Base-by-base conservation (phyloP, 2,329 filamentous ascomycete genomes). In the Exophiala lecanii-corni region DNA sequence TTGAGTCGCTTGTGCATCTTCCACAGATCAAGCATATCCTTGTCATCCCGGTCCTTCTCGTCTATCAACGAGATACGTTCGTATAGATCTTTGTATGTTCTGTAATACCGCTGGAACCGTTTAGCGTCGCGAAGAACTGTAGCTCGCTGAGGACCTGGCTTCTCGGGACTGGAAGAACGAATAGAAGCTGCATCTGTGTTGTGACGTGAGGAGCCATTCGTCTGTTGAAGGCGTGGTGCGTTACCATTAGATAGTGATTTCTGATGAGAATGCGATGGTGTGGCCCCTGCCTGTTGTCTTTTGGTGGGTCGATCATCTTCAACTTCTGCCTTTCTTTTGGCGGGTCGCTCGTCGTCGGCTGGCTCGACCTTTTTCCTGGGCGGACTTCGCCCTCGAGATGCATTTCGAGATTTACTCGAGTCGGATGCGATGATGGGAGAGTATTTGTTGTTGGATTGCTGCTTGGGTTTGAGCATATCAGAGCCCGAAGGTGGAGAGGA, bases 101-200 rank as follows among this genome's bases (percentile, higher is more conserved):
- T 72, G 55, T 82, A 81, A 49, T 73, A 73, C 40, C 65, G 65
- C 56, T 79, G 77, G 60, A 82, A 82, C 36, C 65, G 67, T 51
- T 67, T 65, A 2, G 70, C 71, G 13, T 55, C 49, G 12, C 40
- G 39, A n/a, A 53, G 47, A 9, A 56, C 36, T 19, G 57, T 59
- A 43, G 63, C 61, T 13, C 67, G 63, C 40, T 67, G 69, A 26
- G 65, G 61, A 31, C 57, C 61, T 36, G 68, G 53, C 38, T 64
- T 62, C 45, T 68, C 56, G 10, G 51, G 45, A 16, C 36, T 45
- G 1, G 53, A 47, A 30, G 50, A 50, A 20, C 47, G 47, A 30
- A 50, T 51, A 4, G 53, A 52, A 7, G 53, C 49, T 17, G 33
- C 15, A 19, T 35, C 33, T 4, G 33, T 18, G 16, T 17, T 18